These are phyloP conservation scores for Penicillium sp. DNA, from an alignment of 2,329 filamentous ascomycete genomes.

Conservation along the genomic window DNA sequence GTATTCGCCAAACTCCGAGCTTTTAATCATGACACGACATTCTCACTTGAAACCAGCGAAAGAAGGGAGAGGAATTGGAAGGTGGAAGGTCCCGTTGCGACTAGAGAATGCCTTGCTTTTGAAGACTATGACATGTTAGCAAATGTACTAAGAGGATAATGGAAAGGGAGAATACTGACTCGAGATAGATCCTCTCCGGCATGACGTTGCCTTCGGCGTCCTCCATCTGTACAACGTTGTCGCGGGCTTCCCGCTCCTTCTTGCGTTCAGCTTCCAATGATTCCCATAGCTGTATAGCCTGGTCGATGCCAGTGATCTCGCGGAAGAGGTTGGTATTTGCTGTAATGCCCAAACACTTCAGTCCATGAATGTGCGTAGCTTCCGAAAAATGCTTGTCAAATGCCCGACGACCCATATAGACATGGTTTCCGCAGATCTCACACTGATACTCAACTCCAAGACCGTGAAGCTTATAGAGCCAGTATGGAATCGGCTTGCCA, in stretches of 20 bases:
- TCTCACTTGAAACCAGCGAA: constrained; percentile 1
- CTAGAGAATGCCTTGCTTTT: constrained; percentile 83
- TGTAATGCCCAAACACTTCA: constrained; percentile 91
- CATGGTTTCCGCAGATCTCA: constrained; percentile 96
- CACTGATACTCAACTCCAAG: constrained; percentile 92
- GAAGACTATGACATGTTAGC: constrained; percentile 52
- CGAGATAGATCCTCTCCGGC: constrained; percentile 97
- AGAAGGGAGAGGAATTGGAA: background rate
- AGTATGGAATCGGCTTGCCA: constrained; percentile 97
- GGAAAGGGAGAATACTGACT: constrained; percentile 45
- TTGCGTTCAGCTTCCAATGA: constrained; percentile 87
- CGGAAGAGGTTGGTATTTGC: constrained; percentile 81
- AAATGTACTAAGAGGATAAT: background rate
- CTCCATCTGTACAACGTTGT: constrained; percentile 96
- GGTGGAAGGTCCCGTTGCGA: background rate
- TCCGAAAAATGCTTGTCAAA: constrained; percentile 99
- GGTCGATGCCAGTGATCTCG: constrained; percentile 89
- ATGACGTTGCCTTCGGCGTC: constrained; percentile 97
- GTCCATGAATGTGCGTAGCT: constrained; percentile 83
- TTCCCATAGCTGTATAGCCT: constrained; percentile 85
- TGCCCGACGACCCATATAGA: constrained; percentile 95
- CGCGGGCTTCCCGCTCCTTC: constrained; percentile 70
- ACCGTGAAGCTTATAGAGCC: constrained; percentile 96
- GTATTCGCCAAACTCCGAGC: constrained; percentile 32
- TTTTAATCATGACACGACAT: constrained; percentile 20